These are phyloP conservation scores for Mycena sanguinolenta DNA, from an alignment of 768 basidiomycete genomes.

Conservation along the genomic window DNA sequence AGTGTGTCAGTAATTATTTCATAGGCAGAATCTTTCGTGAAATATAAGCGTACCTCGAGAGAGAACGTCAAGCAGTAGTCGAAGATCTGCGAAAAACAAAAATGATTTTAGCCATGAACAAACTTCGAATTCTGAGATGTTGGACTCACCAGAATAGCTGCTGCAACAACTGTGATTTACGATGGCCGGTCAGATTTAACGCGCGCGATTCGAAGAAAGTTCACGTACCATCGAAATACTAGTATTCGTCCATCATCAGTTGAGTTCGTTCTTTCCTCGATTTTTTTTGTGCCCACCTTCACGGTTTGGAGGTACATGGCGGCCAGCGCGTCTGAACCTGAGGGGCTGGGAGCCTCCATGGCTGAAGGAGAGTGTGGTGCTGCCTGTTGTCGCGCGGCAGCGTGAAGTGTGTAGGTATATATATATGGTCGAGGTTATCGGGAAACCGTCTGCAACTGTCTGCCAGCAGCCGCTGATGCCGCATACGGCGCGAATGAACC, in stretches of 20 bases:
- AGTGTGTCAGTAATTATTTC: too few species aligned
- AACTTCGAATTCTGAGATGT: too few species aligned
- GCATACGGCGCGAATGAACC: too few species aligned
- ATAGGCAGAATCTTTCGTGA: too few species aligned
- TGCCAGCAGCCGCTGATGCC: too few species aligned
- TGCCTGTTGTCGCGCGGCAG: too few species aligned
- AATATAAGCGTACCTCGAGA: conserved; percentile 23
- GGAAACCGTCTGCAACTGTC: too few species aligned
- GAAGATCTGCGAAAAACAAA: conserved; percentile 1
- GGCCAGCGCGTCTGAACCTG: not conserved
- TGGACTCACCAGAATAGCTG: not conserved
- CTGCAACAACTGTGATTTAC: not conserved
- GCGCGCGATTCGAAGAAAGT: not conserved
- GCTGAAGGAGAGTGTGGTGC: not conserved
- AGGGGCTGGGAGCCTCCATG: not conserved
- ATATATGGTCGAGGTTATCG: too few species aligned
- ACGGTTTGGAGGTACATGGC: conserved; percentile 6
- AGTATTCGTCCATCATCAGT: not conserved
- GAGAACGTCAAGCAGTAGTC: conserved; percentile 16
- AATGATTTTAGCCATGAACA: too few species aligned
- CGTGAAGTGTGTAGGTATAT: too few species aligned
- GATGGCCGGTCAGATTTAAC: too few species aligned
- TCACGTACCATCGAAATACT: conserved; percentile 14
- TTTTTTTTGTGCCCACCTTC: conserved; percentile 2
- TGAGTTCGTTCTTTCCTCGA: too few species aligned